phyloP scores from a whole-genome alignment of 2,329 filamentous ascomycete genomes.

The Penicillium griseofulvum region DNA sequence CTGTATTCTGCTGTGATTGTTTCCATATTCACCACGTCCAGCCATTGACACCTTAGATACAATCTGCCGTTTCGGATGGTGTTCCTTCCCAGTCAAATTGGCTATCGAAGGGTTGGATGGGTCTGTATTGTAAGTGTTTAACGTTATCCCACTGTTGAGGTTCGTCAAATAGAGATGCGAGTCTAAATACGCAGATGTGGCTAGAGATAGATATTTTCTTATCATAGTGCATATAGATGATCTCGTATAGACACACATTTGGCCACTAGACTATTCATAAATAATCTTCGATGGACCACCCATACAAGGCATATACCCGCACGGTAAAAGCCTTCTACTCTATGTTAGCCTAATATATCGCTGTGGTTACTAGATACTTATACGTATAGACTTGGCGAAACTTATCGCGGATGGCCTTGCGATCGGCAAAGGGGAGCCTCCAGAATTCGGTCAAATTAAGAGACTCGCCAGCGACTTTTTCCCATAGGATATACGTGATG shows the following conservation, averaged over 20 bases:
- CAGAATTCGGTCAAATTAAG: conserved; percentile 3
- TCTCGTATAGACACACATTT: conserved; percentile 1
- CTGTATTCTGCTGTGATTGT: neutral
- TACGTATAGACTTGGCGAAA: conserved; percentile 5
- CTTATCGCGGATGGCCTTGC: conserved; percentile 3
- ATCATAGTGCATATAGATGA: neutral
- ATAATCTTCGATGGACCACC: conserved; percentile 5
- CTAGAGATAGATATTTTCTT: conserved; percentile 1
- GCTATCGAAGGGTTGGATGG: neutral
- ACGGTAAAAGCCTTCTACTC: neutral
- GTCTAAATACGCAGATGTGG: conserved; percentile 4
- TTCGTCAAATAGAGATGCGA: conserved; percentile 1
- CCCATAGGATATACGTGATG: conserved; percentile 3
- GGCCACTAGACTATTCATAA: conserved; percentile 1
- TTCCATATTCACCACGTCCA: conserved; percentile 5
- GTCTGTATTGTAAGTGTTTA: conserved; percentile 1
- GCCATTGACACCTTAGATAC: neutral
- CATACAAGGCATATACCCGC: conserved; percentile 3
- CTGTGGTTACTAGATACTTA: neutral
- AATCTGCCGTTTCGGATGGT: conserved; percentile 2
- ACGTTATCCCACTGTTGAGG: conserved; percentile 1
- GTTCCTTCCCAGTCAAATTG: conserved; percentile 2
- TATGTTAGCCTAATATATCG: neutral
- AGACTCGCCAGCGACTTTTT: conserved; percentile 2
- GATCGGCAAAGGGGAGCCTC: conserved; percentile 3